phyloP scores from a whole-genome alignment of 2,329 filamentous ascomycete genomes.

The Sphaerostilbella broomeana region DNA sequence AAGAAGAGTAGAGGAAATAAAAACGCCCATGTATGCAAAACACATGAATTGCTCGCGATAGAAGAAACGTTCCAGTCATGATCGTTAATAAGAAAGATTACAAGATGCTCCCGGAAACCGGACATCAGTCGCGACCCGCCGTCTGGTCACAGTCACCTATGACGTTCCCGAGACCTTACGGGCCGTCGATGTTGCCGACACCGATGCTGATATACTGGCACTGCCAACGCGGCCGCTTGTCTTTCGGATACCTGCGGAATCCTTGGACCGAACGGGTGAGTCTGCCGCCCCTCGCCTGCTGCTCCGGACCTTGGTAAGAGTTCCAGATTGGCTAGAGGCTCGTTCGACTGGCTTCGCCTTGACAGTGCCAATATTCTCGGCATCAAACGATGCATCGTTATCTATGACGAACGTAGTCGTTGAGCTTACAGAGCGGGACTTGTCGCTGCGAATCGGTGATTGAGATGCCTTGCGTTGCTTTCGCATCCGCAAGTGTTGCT shows the following conservation, averaged over 20 bases:
- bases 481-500: conserved; percentile 69
- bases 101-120: conserved; percentile 7
- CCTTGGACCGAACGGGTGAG: conserved; percentile 44
- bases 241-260: conserved; percentile 53
- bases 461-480: conserved; percentile 59
- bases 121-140: conserved; percentile 9
- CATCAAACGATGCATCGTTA: conserved; percentile 62
- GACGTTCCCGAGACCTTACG: conserved; percentile 47
- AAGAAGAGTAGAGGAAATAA: too few relatives aligned
- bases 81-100: conserved; percentile 31
- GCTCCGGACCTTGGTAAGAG: conserved; percentile 59
- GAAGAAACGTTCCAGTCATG: conserved; percentile 30
- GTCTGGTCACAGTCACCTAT: conserved; percentile 16
- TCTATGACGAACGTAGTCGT: conserved; percentile 61
- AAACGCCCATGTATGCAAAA: conserved; percentile 41
- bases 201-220: conserved; percentile 39
- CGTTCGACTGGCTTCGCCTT: conserved; percentile 55
- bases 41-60: conserved; percentile 36
- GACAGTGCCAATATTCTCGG: conserved; percentile 59
- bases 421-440: conserved; percentile 66
- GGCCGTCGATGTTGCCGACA: conserved; percentile 37
- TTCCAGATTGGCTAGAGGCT: conserved; percentile 47
- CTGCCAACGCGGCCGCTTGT: conserved; percentile 60
- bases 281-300: conserved; percentile 46
- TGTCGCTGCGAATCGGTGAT: conserved; percentile 55